Evolutionary conservation across 345 rosid species (phyloP), one percentile per base, ranked within the genome.

Genomic region (Salix arbutifolia): DNA sequence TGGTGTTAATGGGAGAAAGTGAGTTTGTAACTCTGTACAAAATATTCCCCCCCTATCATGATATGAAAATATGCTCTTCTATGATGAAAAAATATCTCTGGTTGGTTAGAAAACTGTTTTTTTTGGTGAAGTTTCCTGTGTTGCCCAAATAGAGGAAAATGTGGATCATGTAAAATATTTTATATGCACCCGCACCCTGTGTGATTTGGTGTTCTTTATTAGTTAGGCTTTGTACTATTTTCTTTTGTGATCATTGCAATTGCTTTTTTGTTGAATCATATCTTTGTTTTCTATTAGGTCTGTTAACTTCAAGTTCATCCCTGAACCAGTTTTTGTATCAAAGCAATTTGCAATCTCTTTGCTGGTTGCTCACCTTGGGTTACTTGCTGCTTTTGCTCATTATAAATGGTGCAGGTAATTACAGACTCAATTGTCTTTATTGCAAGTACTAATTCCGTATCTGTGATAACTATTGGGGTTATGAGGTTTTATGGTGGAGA

Each of bases 351-450:
- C 98, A 40, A 26, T 89, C 76, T 82, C 90, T 77, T 90, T 96
- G 89, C 89, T 96, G 80, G 61, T 87, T 69, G 82, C 82, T 73
- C 97, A 96, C 86, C 93, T 96, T 71, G 84, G 70, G 70, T 77
- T 92, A 68, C 96, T 93, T 62, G 30, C 78, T 30, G 77, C 68
- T 25, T 96, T 96, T 77, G 93, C 97, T 73, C 91, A 93, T 74
- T 89, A 82, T 76, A 91, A 86, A 83, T 93, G 99, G 99, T 96
- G 96, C 99, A 93, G 88, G 99, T 93, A 87, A 87, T 97, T 91
- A 35, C 76, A 2, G 17, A 23, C 14, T 81, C 72, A 42, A 73
- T 28, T n/a, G 56, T 69, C 21, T 66, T 23, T 31, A 17, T 60
- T 71, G 26, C 5, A 26, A 6, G 65, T 60, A 26, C 13, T 67